Conservation (phyloP, 306 rosid genomes). For the Cicer bijugum region DNA sequence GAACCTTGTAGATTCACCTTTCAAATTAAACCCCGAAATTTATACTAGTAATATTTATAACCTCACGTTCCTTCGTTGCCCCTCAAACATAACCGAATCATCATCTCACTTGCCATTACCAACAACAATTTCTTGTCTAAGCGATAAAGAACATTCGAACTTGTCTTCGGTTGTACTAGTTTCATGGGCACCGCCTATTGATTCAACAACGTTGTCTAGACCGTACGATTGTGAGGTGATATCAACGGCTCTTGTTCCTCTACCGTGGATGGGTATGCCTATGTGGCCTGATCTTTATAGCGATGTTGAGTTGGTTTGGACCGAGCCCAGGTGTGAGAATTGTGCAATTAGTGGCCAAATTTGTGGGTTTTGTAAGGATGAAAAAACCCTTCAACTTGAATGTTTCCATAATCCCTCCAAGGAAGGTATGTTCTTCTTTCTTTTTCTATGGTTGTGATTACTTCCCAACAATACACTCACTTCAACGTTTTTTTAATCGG, state of each 20-base stretch:
- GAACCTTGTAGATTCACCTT: conserved; percentile 20
- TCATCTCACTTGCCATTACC: background rate
- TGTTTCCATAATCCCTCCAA: conserved; percentile 41
- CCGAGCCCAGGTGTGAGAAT: conserved; percentile 40
- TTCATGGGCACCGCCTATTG: background rate
- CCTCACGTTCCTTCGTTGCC: conserved; percentile 57
- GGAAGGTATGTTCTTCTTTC: conserved; percentile 49
- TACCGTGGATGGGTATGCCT: background rate
- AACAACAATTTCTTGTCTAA: conserved; percentile 46
- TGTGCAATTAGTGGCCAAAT: conserved; percentile 45
- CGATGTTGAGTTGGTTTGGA: conserved; percentile 54
- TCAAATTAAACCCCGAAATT: background rate
- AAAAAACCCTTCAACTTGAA: conserved; percentile 5
- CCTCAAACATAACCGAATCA: background rate
- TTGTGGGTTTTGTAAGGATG: conserved; percentile 49
- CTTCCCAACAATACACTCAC: conserved; percentile 12
- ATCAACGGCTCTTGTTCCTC: conserved; percentile 47
- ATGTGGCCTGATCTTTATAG: conserved; percentile 23
- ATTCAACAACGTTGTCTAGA: background rate
- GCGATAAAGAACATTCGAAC: conserved; percentile 1
- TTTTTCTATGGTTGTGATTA: background rate
- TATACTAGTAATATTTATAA: background rate
- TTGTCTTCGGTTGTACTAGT: background rate
- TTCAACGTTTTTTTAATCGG: too few relatives aligned
- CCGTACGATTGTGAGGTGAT: conserved; percentile 43